phyloP scores from a whole-genome alignment of 2,329 filamentous ascomycete species.

The Huntiella savannae region DNA sequence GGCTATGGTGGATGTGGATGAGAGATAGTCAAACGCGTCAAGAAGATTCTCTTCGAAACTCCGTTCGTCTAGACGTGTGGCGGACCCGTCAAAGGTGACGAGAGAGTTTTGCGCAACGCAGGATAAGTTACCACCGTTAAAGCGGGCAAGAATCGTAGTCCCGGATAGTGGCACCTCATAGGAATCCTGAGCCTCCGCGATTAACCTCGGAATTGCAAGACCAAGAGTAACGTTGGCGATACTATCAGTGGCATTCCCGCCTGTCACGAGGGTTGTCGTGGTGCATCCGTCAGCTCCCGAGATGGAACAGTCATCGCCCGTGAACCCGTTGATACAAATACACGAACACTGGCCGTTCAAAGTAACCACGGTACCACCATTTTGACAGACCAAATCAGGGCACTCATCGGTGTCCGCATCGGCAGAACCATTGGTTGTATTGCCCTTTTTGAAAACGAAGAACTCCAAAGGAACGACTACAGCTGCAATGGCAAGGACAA shows the following conservation, averaged over 20 bases:
- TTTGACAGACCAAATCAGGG: slow-evolving; percentile 45
- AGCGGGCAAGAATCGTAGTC: slow-evolving; percentile 50
- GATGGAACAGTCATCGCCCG: slow-evolving; percentile 33
- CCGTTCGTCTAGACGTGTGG: slow-evolving; percentile 19
- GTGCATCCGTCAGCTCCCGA: slow-evolving; percentile 32
- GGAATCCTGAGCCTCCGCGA: slow-evolving; percentile 42
- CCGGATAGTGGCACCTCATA: slow-evolving; percentile 61
- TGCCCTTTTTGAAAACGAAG: slow-evolving; percentile 33
- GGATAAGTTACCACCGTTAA: slow-evolving; percentile 56
- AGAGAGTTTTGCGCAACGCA: slow-evolving; percentile 76
- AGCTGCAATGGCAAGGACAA: slow-evolving; percentile 61
- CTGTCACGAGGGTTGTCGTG: slow-evolving; percentile 27
- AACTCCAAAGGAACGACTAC: slow-evolving; percentile 58
- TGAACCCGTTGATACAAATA: slow-evolving; percentile 78
- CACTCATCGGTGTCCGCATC: slow-evolving; percentile 31
- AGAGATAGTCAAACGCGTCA: not conserved
- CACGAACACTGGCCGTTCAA: slow-evolving; percentile 56
- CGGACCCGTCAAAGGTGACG: slow-evolving; percentile 56
- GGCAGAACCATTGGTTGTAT: slow-evolving; percentile 17
- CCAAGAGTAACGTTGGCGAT: slow-evolving; percentile 61
- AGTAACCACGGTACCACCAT: slow-evolving; percentile 62
- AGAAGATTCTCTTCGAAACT: slow-evolving; percentile 13
- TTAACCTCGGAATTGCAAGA: slow-evolving; percentile 54
- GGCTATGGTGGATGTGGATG: slow-evolving; percentile 1
- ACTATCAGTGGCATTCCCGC: slow-evolving; percentile 19